Base-by-base conservation (phyloP, 2,329 filamentous ascomycete genomes). In the Cordyceps cicadae region DNA sequence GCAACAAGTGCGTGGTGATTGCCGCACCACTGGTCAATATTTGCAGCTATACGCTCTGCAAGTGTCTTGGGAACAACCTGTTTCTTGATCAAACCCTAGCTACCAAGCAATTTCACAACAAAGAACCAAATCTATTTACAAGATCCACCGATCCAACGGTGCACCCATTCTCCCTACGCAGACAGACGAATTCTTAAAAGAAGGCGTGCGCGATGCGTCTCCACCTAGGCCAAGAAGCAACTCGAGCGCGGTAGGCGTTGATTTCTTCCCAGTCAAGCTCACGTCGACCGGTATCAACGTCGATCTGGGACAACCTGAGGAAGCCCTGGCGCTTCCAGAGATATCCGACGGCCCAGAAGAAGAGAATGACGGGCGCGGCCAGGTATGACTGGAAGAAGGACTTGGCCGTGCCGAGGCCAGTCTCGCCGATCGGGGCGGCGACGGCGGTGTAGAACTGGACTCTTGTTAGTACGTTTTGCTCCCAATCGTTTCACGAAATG, bases 241-340 rank as follows among this genome's bases (percentile, higher is more conserved):
- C 71, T 69, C 75, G 68, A 26, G 74, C 79, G 41, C 77, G 77
- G 66, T 80, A 75, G n/a, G 73, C 77, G 67, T 85, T 79, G 70
- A 86, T 84, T 17, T 72, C 71, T 7, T 86, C 83, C 82, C 83
- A 87, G 68, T 88, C 80, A 55, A 87, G 78, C 71, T 84, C 80
- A 62, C 86, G 79, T 45, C 86, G 81, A 63, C 86, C 86, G 32
- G 79, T 80, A 68, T 89, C 86, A 59, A 89, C 79, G 66, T 89
- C 86, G 62, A 90, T 88, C 65, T 88, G 74, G 32, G 77, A 72
- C 2, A 82, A 70, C 26, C 70, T 78, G 59, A 86, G 75, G 82
- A 83, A 88, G 19, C 81, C 80, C 26, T 76, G 71, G 48, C 82
- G 76, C 78, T 89, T 89, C 86, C 86, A 89, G 63, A 83, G 15